Evolutionary conservation across 78 protist species (phyloP), one percentile per base, ranked within the genome.

Genomic region (Mastigamoeba balamuthi): DNA sequence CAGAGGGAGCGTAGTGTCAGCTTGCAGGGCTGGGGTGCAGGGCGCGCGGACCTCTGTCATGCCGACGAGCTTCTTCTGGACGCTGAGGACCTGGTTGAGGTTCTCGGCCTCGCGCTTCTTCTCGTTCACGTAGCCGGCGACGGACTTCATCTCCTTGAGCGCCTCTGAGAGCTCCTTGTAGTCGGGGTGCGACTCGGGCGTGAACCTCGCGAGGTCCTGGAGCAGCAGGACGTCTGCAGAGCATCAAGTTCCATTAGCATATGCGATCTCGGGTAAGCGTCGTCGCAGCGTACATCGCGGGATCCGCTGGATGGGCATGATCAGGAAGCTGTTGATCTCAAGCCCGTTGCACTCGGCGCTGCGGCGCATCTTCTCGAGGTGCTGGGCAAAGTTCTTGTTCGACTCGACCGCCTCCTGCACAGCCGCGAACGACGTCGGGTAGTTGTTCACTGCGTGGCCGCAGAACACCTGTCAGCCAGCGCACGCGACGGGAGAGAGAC

Each of bases 41-140:
- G n/a, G n/a, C n/a, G n/a, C n/a, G n/a, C n/a, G n/a, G n/a, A n/a
- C n/a, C n/a, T n/a, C n/a, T n/a, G n/a, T n/a, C n/a, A n/a, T n/a
- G n/a, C n/a, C n/a, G n/a, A 8, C 4, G 9, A 85, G 58, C 0
- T 42, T 69, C 2, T 58, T n/a, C 64, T 78, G 86, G 42, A 78
- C 72, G 1, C 27, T 74, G 2, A 80, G 6, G 1, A 85, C 90
- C 42, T 85, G 86, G 52, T 80, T 85, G 38, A 85, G 74, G 58
- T 85, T 85, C 29, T 85, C 90, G 7, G 85, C 90, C 23, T 79
- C 90, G 64, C 85, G 65, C 58, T 85, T 85, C 67, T 68, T 77
- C 63, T 85, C 90, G 58, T 85, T 85, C 1, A 85, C 85, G 66
- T 85, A 80, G 7, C 76, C 82, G 0, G 90, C 90, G 25, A 80